Conservation (phyloP, 352 stramenopile species). For the Pythium brassicae region DNA sequence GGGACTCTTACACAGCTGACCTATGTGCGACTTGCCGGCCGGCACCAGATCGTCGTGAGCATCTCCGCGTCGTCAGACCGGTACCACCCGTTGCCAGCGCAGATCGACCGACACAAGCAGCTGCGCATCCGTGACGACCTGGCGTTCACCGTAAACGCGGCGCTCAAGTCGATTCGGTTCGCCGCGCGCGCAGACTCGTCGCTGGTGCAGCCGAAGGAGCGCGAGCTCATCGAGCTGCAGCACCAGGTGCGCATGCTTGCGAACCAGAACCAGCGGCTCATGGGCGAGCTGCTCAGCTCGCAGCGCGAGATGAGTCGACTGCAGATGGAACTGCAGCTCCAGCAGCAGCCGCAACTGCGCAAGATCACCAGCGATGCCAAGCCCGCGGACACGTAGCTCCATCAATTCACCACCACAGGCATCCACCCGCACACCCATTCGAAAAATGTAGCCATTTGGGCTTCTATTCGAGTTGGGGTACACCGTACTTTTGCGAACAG, state of each 20-base stretch:
- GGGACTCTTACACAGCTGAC: not conserved
- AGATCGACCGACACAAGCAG: slow-evolving; percentile 73
- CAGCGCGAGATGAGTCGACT: slow-evolving; percentile 52
- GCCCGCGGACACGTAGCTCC: not conserved
- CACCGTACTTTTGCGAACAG: no score
- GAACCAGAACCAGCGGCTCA: slow-evolving; percentile 58
- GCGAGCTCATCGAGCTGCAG: slow-evolving; percentile 42
- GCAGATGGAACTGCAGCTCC: slow-evolving; percentile 47
- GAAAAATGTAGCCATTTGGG: not conserved
- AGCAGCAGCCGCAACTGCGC: slow-evolving; percentile 39
- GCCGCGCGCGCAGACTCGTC: slow-evolving; percentile 24
- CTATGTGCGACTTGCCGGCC: not conserved
- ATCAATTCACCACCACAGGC: no score
- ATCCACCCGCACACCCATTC: no score
- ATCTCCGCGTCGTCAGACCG: slow-evolving; percentile 48
- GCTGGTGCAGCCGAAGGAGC: slow-evolving; percentile 21
- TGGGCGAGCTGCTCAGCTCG: slow-evolving; percentile 40
- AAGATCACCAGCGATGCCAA: slow-evolving; percentile 23
- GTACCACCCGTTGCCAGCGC: slow-evolving; percentile 39
- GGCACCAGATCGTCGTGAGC: slow-evolving; percentile 44
- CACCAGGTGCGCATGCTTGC: slow-evolving; percentile 58
- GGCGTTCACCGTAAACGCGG: slow-evolving; percentile 72
- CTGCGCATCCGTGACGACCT: slow-evolving; percentile 71
- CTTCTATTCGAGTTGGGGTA: not conserved
- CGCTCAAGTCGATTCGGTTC: slow-evolving; percentile 68